Conservation (phyloP, 352 stramenopile genomes). For the Phytophthora rubi region DNA sequence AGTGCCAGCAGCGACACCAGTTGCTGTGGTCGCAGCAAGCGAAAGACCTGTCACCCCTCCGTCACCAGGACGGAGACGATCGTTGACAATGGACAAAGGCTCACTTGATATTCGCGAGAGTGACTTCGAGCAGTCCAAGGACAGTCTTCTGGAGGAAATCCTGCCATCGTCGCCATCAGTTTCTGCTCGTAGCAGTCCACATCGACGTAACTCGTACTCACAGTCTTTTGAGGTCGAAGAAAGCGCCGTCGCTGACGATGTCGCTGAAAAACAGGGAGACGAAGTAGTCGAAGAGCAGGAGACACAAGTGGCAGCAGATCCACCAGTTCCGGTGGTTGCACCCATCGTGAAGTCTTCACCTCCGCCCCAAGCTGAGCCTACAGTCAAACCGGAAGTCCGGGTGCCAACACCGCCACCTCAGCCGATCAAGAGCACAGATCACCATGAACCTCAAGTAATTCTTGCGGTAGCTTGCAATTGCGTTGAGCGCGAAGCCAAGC, state of each 20-base stretch:
- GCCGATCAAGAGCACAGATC: background rate
- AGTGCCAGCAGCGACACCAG: constrained; percentile 5
- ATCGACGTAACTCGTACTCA: constrained; percentile 55
- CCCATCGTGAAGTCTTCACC: background rate
- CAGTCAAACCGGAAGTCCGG: background rate
- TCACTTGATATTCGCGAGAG: constrained; percentile 51
- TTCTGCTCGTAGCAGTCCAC: constrained; percentile 26
- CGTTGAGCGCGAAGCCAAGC: constrained; percentile 16
- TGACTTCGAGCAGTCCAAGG: constrained; percentile 76
- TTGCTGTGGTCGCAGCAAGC: background rate
- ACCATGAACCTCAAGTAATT: background rate
- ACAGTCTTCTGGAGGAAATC: constrained; percentile 70
- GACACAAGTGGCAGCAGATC: background rate
- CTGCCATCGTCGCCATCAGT: constrained; percentile 38
- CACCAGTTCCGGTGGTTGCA: background rate
- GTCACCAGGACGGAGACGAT: constrained; percentile 41
- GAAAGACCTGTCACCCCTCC: constrained; percentile 15
- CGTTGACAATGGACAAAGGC: constrained; percentile 50
- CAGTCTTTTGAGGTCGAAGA: constrained; percentile 56
- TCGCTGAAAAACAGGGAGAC: constrained; percentile 6
- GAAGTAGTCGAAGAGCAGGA: constrained; percentile 4
- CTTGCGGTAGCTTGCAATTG: constrained; percentile 24
- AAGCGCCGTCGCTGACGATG: constrained; percentile 6
- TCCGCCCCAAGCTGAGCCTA: background rate
- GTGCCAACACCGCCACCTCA: background rate